Evolutionary conservation across 208 protist genomes (phyloP).

Genomic region (Crithidia brevicula): DNA sequence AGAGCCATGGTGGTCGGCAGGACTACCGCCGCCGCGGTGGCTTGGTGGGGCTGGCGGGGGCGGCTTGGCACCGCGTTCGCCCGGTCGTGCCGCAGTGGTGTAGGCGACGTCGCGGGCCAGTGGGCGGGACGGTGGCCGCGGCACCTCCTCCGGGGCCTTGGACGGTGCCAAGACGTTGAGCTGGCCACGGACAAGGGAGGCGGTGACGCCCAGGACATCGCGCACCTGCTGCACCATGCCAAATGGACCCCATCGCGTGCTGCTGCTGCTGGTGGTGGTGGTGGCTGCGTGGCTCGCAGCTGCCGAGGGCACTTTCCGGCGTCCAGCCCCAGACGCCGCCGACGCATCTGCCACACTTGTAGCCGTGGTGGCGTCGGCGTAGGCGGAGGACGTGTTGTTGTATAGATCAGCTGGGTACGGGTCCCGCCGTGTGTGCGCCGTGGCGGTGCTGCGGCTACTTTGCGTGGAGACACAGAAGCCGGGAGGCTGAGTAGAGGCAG

Average conservation of each 20-base stretch:
- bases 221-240: conserved; percentile 54
- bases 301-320: too few species aligned
- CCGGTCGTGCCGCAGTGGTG: not conserved
- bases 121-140: conserved; percentile 10
- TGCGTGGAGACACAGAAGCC: conserved; percentile 2
- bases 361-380: not conserved
- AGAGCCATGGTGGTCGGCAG: not conserved
- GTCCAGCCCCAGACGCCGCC: too few species aligned
- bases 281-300: not conserved
- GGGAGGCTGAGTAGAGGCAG: not conserved
- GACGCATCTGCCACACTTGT: not conserved
- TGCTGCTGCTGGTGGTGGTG: not conserved
- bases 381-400: too few species aligned
- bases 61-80: too few species aligned
- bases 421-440: not conserved
- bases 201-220: conserved; percentile 68
- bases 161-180: conserved; percentile 47
- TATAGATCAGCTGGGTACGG: not conserved
- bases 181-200: conserved; percentile 58
- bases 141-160: not conserved
- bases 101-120: not conserved
- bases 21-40: not conserved
- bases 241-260: conserved; percentile 29
- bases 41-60: not conserved
- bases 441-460: too few species aligned